Percentiles rank a stretch among this genome's conserved stretches.
phyloP scores from a whole-genome alignment of 202 grass and related monocot species.

The Tripidium arundinaceum region DNA sequence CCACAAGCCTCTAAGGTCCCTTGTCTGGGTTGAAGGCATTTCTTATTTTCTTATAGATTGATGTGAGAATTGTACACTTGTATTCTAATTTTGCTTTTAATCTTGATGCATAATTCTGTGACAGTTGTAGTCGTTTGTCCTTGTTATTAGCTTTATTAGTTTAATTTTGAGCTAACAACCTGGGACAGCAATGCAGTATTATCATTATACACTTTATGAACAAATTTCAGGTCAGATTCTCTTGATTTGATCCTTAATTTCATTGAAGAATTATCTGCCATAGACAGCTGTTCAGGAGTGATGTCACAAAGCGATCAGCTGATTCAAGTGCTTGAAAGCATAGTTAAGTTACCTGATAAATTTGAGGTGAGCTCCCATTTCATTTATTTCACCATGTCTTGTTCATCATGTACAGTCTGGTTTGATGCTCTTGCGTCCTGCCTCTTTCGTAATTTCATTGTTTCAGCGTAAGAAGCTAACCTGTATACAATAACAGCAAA shows the following conservation, averaged over 20 bases:
- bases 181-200: not conserved
- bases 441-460: constrained; percentile 6
- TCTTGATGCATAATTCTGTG: not conserved
- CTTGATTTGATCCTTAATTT: constrained; percentile 67
- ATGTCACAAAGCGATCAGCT: constrained; percentile 59
- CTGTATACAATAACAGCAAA: not conserved
- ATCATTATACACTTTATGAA: constrained; percentile 5
- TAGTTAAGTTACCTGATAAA: constrained; percentile 90
- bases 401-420: not conserved
- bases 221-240: constrained; percentile 50
- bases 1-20: not conserved
- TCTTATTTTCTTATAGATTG: constrained; percentile 24
- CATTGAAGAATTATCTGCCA: constrained; percentile 68
- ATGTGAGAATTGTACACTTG: not conserved
- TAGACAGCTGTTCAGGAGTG: constrained; percentile 55
- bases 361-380: constrained; percentile 67
- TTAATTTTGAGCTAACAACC: constrained; percentile 13
- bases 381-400: constrained; percentile 9
- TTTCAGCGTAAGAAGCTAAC: not conserved
- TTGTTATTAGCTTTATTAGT: not conserved
- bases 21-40: constrained; percentile 20
- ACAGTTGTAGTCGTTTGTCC: constrained; percentile 1
- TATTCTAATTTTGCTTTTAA: not conserved
- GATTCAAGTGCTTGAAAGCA: constrained; percentile 49
- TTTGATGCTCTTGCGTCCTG: constrained; percentile 1